These are phyloP conservation scores for Tremellales sp. DNA, from an alignment of 1,284 basidiomycete species.

Conservation along the genomic window DNA sequence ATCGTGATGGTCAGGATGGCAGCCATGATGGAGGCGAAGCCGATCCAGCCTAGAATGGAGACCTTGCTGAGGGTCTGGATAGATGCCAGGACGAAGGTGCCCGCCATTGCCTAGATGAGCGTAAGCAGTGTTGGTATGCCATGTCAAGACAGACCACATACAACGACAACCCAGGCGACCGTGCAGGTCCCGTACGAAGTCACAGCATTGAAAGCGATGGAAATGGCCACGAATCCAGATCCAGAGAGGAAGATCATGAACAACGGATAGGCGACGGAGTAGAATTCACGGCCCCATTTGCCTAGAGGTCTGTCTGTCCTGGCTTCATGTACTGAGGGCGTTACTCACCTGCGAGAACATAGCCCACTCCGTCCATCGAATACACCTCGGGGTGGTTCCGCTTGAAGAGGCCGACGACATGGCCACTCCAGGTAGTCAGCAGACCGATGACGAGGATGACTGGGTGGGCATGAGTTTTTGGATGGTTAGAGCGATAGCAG, in stretches of 20 bases:
- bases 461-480: not conserved
- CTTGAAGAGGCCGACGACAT: conserved; percentile 32
- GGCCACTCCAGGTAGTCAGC: conserved; percentile 21
- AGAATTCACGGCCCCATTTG: conserved; percentile 29
- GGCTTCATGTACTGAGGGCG: no score
- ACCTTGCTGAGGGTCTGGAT: conserved; percentile 38
- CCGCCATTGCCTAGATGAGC: conserved; percentile 14
- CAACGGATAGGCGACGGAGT: conserved; percentile 21
- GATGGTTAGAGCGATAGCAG: not conserved
- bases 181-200: conserved; percentile 35
- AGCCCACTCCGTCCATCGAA: conserved; percentile 26
- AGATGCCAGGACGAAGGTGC: conserved; percentile 24
- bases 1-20: conserved; percentile 33
- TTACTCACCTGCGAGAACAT: conserved; percentile 29
- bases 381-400: conserved; percentile 33
- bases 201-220: conserved; percentile 38
- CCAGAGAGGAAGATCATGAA: conserved; percentile 27
- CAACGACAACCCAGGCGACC: conserved; percentile 27
- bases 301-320: conserved; percentile 20
- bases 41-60: conserved; percentile 34
- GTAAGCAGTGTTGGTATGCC: conserved; percentile 2
- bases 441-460: conserved; percentile 23
- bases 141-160: conserved; percentile 8
- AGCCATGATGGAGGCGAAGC: conserved; percentile 30
- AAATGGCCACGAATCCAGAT: conserved; percentile 28